Conservation (phyloP, 139 green algal genomes). For the Pleodorina starrii region DNA sequence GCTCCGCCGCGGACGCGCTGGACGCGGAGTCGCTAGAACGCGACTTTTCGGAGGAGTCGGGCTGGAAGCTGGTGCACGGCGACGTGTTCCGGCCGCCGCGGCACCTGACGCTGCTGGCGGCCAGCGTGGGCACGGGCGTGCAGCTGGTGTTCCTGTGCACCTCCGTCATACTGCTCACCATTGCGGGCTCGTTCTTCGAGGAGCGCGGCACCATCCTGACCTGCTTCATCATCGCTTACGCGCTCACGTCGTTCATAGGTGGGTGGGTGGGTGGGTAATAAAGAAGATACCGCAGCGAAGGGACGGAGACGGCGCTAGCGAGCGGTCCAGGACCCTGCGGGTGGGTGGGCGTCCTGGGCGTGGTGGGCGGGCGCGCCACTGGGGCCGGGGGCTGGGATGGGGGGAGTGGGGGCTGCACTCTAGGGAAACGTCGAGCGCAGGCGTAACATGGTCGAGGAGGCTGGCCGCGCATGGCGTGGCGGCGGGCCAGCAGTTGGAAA, state of each 20-base stretch:
- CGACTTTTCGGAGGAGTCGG: constrained; percentile 93
- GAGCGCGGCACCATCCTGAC: constrained; percentile 94
- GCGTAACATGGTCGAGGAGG: no score
- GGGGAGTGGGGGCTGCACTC: no score
- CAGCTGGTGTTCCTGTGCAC: constrained; percentile 92
- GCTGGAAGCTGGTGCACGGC: constrained; percentile 98
- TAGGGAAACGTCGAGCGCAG: no score
- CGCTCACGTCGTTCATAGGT: constrained; percentile 90
- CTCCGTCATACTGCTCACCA: constrained; percentile 93
- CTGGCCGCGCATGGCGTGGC: no score
- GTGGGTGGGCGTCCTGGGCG: no score
- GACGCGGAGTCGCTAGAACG: constrained; percentile 92
- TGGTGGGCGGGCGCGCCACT: no score
- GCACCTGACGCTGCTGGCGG: constrained; percentile 84
- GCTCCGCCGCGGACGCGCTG: constrained; percentile 25
- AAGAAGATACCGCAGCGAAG: no score
- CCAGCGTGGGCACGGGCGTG: constrained; percentile 75
- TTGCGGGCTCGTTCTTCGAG: constrained; percentile 79
- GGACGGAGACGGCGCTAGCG: no score
- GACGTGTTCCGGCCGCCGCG: constrained; percentile 95
- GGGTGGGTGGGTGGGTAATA: no score
- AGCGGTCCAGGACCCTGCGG: no score
- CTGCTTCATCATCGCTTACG: constrained; percentile 95
- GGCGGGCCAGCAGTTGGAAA: no score
- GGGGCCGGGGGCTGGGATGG: no score